Evolutionary conservation across 768 basidiomycete species (phyloP).

Genomic region (Strobilomyces echinocephalus): DNA sequence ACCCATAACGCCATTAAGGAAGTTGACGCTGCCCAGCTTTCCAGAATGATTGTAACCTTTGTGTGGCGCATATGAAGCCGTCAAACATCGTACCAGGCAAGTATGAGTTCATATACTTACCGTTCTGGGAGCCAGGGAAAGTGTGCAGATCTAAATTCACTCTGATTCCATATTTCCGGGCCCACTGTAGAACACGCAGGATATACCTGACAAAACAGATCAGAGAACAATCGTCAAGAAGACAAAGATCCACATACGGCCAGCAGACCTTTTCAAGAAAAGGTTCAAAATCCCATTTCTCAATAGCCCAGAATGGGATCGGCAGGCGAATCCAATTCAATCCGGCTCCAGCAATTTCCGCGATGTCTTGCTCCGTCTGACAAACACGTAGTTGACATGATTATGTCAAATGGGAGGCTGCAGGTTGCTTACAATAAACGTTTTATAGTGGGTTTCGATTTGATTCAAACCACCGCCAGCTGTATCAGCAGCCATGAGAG

Average conservation of each 20-base stretch:
- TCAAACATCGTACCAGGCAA: not conserved
- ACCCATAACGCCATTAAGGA: conserved; percentile 72
- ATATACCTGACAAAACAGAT: conserved; percentile 49
- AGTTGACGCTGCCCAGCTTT: conserved; percentile 58
- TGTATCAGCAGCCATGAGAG: conserved; percentile 62
- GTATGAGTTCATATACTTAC: conserved; percentile 24
- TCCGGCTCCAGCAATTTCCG: conserved; percentile 83
- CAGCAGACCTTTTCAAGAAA: conserved; percentile 71
- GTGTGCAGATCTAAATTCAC: conserved; percentile 78
- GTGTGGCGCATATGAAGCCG: conserved; percentile 3
- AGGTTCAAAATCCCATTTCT: conserved; percentile 69
- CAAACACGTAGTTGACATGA: not conserved
- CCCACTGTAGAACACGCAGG: conserved; percentile 72
- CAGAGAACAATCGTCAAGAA: conserved; percentile 1
- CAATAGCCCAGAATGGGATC: conserved; percentile 83
- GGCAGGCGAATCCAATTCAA: conserved; percentile 81
- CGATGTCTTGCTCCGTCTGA: conserved; percentile 87
- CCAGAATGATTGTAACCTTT: conserved; percentile 57
- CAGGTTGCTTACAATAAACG: conserved; percentile 65
- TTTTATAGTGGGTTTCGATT: conserved; percentile 74
- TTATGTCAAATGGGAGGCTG: not conserved
- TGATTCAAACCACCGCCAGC: conserved; percentile 56
- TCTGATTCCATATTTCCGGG: conserved; percentile 84
- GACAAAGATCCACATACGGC: conserved; percentile 42
- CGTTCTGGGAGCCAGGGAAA: conserved; percentile 77